Percentiles rank a stretch among this genome's conserved stretches.
phyloP scores from a whole-genome alignment of 2,329 filamentous ascomycete genomes.

The Neofusicoccum sp. region DNA sequence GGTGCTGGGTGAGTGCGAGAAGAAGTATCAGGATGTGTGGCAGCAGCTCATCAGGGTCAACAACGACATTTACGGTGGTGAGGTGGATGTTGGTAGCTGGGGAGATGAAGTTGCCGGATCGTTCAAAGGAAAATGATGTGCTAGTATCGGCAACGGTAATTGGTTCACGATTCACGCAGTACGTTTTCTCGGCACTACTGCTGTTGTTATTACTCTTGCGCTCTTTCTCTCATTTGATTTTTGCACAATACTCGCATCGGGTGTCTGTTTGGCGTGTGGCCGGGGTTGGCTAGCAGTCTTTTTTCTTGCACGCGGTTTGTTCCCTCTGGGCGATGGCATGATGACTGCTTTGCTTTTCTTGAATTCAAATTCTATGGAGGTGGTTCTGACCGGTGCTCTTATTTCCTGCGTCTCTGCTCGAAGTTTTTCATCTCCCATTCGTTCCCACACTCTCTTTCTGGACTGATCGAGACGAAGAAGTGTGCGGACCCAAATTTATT shows the following conservation, averaged over 20 bases:
- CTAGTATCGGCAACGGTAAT: not conserved
- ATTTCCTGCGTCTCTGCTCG: too few species aligned
- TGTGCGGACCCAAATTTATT: not conserved
- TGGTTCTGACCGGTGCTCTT: too few species aligned
- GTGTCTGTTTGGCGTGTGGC: slow-evolving; percentile 2
- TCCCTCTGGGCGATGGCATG: slow-evolving; percentile 5
- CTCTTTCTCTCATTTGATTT: not conserved
- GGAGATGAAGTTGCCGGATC: slow-evolving; percentile 18
- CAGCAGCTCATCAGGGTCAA: slow-evolving; percentile 51
- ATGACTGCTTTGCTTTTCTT: slow-evolving; percentile 7
- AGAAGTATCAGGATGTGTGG: slow-evolving; percentile 56
- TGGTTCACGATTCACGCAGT: not conserved
- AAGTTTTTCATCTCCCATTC: too few species aligned
- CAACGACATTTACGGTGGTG: slow-evolving; percentile 49
- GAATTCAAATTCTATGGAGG: not conserved
- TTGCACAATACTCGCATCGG: slow-evolving; percentile 8
- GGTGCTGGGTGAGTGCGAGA: slow-evolving; percentile 63
- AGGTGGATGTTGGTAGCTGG: slow-evolving; percentile 42
- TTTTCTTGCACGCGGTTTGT: not conserved
- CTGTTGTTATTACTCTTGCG: not conserved
- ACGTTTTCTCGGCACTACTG: not conserved
- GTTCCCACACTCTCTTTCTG: not conserved
- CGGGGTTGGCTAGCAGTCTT: slow-evolving; percentile 9
- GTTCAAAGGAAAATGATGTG: slow-evolving; percentile 12
- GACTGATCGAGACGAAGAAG: not conserved